Evolutionary conservation across 805 yeast genomes (phyloP).

Genomic region (Metschnikowia rubicola): DNA sequence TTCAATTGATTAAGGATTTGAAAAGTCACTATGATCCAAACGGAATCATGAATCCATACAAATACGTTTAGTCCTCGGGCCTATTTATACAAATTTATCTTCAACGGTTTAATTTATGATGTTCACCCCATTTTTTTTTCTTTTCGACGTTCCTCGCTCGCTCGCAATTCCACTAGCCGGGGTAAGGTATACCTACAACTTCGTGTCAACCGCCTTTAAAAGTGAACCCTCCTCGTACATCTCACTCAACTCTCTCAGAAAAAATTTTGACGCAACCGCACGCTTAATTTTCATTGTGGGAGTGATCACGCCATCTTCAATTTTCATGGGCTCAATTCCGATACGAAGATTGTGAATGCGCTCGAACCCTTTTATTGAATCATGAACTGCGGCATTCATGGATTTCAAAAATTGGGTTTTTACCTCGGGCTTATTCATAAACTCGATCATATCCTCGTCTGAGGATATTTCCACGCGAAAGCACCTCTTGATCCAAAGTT

Average conservation of each 20-base stretch:
- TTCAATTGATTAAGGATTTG: constrained; percentile 70
- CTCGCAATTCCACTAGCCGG: no score
- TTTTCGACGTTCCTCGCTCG: no score
- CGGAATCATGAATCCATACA: constrained; percentile 90
- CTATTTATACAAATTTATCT: no score
- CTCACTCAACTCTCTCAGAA: constrained; percentile 11
- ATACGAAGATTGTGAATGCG: constrained; percentile 52
- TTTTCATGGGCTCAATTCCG: constrained; percentile 56
- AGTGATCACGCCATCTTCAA: constrained; percentile 61
- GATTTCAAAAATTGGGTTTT: constrained; percentile 32
- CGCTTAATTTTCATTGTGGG: constrained; percentile 59
- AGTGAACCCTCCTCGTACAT: constrained; percentile 28
- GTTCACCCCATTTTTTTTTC: no score
- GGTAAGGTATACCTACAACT: constrained; percentile 15
- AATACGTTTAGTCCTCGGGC: constrained; percentile 53
- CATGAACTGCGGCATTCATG: constrained; percentile 34
- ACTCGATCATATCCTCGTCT: constrained; percentile 22
- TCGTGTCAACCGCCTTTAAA: constrained; percentile 23
- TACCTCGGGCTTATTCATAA: constrained; percentile 27
- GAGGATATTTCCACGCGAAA: not conserved
- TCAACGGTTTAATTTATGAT: no score
- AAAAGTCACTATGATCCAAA: constrained; percentile 88
- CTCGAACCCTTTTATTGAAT: constrained; percentile 57
- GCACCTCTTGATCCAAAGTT: constrained; percentile 11
- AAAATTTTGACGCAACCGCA: constrained; percentile 29